Conservation (phyloP, 768 basidiomycete genomes). For the Royoungia palumana region DNA sequence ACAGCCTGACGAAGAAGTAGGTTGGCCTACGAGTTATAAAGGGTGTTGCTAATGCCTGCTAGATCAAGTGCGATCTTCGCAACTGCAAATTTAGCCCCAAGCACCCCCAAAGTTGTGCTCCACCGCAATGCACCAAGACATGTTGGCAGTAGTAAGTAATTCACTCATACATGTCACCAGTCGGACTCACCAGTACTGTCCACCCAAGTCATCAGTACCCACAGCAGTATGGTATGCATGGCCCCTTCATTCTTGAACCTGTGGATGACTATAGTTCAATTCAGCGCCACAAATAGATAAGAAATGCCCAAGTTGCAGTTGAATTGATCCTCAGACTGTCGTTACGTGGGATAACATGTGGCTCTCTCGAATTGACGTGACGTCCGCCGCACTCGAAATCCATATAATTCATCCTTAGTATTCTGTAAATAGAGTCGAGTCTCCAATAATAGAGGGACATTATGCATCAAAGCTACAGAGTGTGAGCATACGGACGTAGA, state of each 20-base stretch:
- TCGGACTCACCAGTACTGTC: conserved; percentile 10
- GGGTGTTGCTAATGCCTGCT: conserved; percentile 12
- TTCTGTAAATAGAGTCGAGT: conserved; percentile 8
- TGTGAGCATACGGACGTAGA: conserved; percentile 5
- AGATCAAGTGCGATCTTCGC: conserved; percentile 62
- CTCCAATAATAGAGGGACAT: conserved; percentile 6
- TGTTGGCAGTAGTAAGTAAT: conserved; percentile 71
- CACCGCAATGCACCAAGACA: conserved; percentile 49
- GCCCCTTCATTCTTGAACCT: conserved; percentile 5
- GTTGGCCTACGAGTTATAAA: conserved; percentile 1
- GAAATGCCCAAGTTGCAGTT: conserved; percentile 44
- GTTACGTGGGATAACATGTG: conserved; percentile 4
- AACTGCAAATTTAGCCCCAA: conserved; percentile 62
- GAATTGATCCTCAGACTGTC: conserved; percentile 13
- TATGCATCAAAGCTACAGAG: conserved; percentile 10
- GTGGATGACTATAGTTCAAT: conserved; percentile 9
- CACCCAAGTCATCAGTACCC: conserved; percentile 53
- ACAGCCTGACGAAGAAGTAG: conserved; percentile 60
- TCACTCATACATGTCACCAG: background rate
- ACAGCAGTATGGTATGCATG: conserved; percentile 56
- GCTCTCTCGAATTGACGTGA: conserved; percentile 1
- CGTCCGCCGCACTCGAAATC: conserved; percentile 10
- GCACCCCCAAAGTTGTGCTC: conserved; percentile 49
- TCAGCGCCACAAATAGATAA: conserved; percentile 59
- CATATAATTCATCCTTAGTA: conserved; percentile 2